Conservation (phyloP, 768 basidiomycete genomes). For the Podaxis mareebaensis region DNA sequence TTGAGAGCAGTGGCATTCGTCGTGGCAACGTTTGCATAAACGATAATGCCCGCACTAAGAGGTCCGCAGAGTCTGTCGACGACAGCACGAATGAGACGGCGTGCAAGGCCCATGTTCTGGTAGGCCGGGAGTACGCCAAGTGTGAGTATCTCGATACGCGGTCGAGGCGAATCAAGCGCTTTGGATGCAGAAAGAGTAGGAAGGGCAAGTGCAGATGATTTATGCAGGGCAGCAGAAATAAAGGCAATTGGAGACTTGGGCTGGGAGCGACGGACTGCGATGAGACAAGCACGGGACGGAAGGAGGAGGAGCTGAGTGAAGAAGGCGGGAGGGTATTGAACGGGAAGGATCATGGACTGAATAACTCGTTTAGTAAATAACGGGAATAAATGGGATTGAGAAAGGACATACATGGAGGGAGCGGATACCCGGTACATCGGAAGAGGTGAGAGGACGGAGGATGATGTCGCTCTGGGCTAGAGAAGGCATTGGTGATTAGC, state of each 20-base stretch:
- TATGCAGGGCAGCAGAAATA: conserved; percentile 38
- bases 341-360: conserved; percentile 38
- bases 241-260: conserved; percentile 40
- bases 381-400: neutral
- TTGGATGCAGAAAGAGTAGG: conserved; percentile 19
- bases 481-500: conserved; percentile 16
- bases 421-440: conserved; percentile 35
- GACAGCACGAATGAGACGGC: conserved; percentile 36
- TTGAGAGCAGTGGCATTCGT: conserved; percentile 40
- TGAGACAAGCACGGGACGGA: conserved; percentile 40
- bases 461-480: conserved; percentile 24
- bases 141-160: conserved; percentile 50
- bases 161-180: conserved; percentile 20
- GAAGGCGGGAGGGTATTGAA: conserved; percentile 42
- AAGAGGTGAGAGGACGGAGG: conserved; percentile 34
- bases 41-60: conserved; percentile 27
- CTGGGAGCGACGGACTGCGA: conserved; percentile 33
- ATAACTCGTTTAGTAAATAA: neutral
- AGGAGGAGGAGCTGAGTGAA: conserved; percentile 48
- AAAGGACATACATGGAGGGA: conserved; percentile 43
- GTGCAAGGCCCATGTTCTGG: conserved; percentile 44
- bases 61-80: conserved; percentile 30
- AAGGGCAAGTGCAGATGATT: conserved; percentile 14
- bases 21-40: conserved; percentile 47
- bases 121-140: conserved; percentile 50